A percentile compares a stretch with the other conserved stretches of the same genome.
Conservation (phyloP, 2,329 filamentous ascomycete genomes). For the Sporothrix pseudoabietina region DNA sequence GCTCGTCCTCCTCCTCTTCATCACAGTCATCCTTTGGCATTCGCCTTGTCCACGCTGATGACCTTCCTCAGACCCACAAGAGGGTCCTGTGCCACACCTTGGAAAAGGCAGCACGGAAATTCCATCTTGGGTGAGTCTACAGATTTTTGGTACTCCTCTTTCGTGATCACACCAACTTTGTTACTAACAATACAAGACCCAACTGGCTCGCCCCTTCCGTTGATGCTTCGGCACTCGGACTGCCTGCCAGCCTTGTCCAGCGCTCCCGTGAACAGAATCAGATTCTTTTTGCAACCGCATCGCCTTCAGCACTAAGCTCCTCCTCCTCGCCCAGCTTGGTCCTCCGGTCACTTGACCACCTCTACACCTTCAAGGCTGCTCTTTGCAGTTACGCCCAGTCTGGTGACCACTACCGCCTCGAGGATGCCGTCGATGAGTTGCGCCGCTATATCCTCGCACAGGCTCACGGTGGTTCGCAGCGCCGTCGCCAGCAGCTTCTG, state of each 20-base stretch:
- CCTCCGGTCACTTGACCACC: slow-evolving; percentile 60
- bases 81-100: slow-evolving; percentile 53
- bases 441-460: slow-evolving; percentile 59
- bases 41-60: slow-evolving; percentile 53
- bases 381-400: slow-evolving; percentile 59
- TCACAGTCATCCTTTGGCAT: slow-evolving; percentile 47
- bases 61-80: slow-evolving; percentile 51
- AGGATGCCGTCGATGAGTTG: slow-evolving; percentile 65
- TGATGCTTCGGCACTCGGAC: slow-evolving; percentile 48
- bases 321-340: slow-evolving; percentile 56
- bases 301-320: neutral
- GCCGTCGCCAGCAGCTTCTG: slow-evolving; percentile 55
- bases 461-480: slow-evolving; percentile 48
- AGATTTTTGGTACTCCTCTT: neutral
- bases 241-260: slow-evolving; percentile 56
- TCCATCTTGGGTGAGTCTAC: slow-evolving; percentile 45
- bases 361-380: slow-evolving; percentile 66
- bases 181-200: slow-evolving; percentile 39
- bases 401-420: slow-evolving; percentile 50
- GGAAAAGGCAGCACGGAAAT: slow-evolving; percentile 56
- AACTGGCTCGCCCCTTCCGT: slow-evolving; percentile 51
- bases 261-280: slow-evolving; percentile 63
- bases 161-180: slow-evolving; percentile 9
- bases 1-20: slow-evolving; percentile 29
- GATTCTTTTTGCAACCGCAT: slow-evolving; percentile 55